Base-by-base conservation (phyloP, 75 land plant species). In the Gnetum montanum region DNA sequence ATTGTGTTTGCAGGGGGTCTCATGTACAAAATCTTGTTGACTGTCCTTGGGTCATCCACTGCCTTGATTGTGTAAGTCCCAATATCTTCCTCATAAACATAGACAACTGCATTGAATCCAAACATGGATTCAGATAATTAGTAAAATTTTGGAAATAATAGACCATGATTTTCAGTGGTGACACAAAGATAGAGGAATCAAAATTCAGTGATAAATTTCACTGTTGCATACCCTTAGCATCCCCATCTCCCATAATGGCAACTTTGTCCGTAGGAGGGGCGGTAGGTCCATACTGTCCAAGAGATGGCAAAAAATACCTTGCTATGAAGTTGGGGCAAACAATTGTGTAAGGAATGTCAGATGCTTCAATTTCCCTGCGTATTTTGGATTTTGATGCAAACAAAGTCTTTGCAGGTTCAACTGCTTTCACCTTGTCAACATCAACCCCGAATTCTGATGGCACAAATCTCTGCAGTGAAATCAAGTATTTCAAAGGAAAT, bases 401-500 rank as follows among this genome's bases (percentile, higher is more conserved):
- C 13, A 65, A 8, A 7, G 33, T 48, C 33, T 33, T 34, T 29
- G 53, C 29, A 11, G 68, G 59, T 22, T 57, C 46, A 15, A 58
- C 68, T 0, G 40, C 59, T 15, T 69, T 26, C 35, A 48, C 31
- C 3, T 45, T 55, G 11, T 65, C 73, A 19, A 24, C 55, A n/a
- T 79, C 83, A 26, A 4, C 71, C 7, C 83, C 83, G 38, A 74
- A 83, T 64, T 83, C 83, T 1, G 79, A 79, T 12, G 86, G 76
- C 2, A 79, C 11, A 41, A 70, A 79, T 25, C 83, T 70, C 83
- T 82, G 66, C 22, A 38, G 4, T n/a, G 3, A n/a, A 1, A 41
- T 41, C 0, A 41, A 4, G 3, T 0, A 41, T n/a, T n/a, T n/a
- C n/a, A n/a, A n/a, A n/a, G n/a, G n/a, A n/a, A n/a, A n/a, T n/a